Base-by-base conservation (phyloP, 306 rosid species). In the Lablab purpureus region DNA sequence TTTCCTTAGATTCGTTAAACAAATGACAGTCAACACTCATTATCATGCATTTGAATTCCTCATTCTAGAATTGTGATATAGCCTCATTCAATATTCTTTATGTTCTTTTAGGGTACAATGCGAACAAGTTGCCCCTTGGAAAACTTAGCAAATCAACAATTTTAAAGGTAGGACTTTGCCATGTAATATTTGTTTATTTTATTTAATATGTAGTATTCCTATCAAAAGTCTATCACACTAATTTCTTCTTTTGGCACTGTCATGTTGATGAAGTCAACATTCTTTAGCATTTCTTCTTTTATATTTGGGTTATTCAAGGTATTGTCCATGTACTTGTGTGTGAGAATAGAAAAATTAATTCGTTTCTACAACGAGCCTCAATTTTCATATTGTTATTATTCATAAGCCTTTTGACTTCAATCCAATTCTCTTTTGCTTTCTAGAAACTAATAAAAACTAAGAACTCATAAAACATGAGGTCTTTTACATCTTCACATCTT, bases 141-240 rank as follows among this genome's bases (percentile, higher is more conserved):
- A 95, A 91, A 87, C 96, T 93, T 62, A 91, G 99, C 88, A 95
- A 88, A 89, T 85, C 97, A 81, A 93, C 97, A 81, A 90, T 95
- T 88, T 81, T 86, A 63, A 95, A 90, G 97, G 99, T 87, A 76
- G 76, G 87, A 58, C 67, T 65, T 36, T 70, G 67, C 70, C 68
- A 52, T 74, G 76, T 64, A 59, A 28, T 10, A 15, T 43, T 55
- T 66, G 50, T 50, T 79, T 55, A 28, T 83, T 37, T 74, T 21
- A 41, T 67, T 41, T 68, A 28, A 10, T 54, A n/a, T n/a, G n/a
- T n/a, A n/a, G n/a, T n/a, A 37, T 74, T 66, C 45, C 51, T 54
- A 55, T 55, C n/a, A 56, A 34, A 19, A 73, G 63, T 21, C 17
- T 58, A 66, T 73, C 19, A 25, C 23, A 46, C 73, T 67, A 22